Percentiles rank a stretch among this genome's conserved stretches.
phyloP scores from a whole-genome alignment of 1,284 basidiomycete species.

The Neolentinus lepideus region DNA sequence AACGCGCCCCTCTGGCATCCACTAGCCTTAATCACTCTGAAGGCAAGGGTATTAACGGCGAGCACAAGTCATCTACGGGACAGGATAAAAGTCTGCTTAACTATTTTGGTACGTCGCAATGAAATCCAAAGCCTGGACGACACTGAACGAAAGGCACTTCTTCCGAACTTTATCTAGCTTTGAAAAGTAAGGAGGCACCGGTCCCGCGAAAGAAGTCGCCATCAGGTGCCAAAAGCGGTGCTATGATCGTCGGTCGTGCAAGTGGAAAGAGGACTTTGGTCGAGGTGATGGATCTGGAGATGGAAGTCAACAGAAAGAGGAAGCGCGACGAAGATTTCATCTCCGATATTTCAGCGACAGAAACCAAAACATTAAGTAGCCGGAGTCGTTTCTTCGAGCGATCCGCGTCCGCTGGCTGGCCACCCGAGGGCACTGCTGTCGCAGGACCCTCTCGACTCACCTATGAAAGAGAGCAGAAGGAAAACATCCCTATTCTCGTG shows the following conservation, averaged over 20 bases:
- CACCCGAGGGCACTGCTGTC: slow-evolving; percentile 18
- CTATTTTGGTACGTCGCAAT: slow-evolving; percentile 52
- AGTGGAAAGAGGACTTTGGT: slow-evolving; percentile 70
- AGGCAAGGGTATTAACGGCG: slow-evolving; percentile 27
- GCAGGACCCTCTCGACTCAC: slow-evolving; percentile 33
- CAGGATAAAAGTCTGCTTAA: slow-evolving; percentile 38
- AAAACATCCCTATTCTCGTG: slow-evolving; percentile 27
- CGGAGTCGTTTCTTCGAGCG: not conserved
- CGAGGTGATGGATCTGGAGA: slow-evolving; percentile 61
- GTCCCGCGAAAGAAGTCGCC: slow-evolving; percentile 19
- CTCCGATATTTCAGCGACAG: not conserved
- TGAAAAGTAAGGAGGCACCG: slow-evolving; percentile 7
- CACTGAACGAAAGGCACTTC: not conserved
- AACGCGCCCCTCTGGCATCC: slow-evolving; percentile 27
- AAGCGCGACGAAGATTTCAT: slow-evolving; percentile 8
- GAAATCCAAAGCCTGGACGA: not conserved
- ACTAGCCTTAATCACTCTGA: slow-evolving; percentile 20
- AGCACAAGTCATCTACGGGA: slow-evolving; percentile 15
- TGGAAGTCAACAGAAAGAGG: slow-evolving; percentile 44
- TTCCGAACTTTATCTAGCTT: not conserved
- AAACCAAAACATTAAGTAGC: not conserved
- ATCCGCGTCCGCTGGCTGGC: not conserved
- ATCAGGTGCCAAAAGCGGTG: slow-evolving; percentile 3
- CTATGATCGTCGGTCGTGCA: slow-evolving; percentile 39
- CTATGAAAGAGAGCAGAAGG: slow-evolving; percentile 28